Evolutionary conservation across 1,284 basidiomycete species (phyloP).

Genomic region (Rhodofomes roseus): DNA sequence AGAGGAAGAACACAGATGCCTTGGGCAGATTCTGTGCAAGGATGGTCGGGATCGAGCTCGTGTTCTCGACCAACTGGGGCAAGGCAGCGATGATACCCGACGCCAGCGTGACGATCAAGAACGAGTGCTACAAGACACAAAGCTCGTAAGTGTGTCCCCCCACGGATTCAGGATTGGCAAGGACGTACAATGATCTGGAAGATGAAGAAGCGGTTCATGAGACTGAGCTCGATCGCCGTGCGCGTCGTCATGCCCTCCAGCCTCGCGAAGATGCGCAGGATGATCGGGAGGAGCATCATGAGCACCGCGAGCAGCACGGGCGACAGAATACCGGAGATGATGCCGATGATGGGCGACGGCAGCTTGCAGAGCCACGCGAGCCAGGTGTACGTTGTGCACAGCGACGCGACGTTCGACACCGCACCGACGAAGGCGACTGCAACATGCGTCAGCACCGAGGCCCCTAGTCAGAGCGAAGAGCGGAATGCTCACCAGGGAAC

Average conservation of each 20-base stretch:
- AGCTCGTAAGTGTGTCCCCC: not conserved
- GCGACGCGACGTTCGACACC: constrained; percentile 76
- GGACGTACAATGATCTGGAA: constrained; percentile 84
- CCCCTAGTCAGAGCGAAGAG: not conserved
- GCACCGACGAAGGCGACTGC: constrained; percentile 82
- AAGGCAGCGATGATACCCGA: constrained; percentile 79
- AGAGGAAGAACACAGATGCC: constrained; percentile 93
- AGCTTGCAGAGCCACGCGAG: constrained; percentile 82
- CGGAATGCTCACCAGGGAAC: constrained; percentile 50
- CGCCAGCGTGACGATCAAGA: constrained; percentile 81
- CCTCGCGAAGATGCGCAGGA: constrained; percentile 73
- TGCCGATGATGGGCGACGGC: constrained; percentile 64
- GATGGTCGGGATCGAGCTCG: constrained; percentile 57
- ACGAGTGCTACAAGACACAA: constrained; percentile 61
- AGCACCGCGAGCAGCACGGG: constrained; percentile 83
- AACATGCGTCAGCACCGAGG: constrained; percentile 12
- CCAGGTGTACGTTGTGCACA: constrained; percentile 67
- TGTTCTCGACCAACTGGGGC: constrained; percentile 56
- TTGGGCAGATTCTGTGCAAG: constrained; percentile 77
- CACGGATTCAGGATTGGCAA: not conserved
- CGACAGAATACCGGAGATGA: constrained; percentile 90
- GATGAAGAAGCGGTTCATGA: constrained; percentile 90
- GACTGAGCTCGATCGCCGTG: constrained; percentile 82
- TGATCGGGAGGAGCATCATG: constrained; percentile 88
- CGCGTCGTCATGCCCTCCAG: constrained; percentile 82